Evolutionary conservation across 495 filamentous ascomycete species (phyloP).

Genomic region (Amniculicola lignicola): DNA sequence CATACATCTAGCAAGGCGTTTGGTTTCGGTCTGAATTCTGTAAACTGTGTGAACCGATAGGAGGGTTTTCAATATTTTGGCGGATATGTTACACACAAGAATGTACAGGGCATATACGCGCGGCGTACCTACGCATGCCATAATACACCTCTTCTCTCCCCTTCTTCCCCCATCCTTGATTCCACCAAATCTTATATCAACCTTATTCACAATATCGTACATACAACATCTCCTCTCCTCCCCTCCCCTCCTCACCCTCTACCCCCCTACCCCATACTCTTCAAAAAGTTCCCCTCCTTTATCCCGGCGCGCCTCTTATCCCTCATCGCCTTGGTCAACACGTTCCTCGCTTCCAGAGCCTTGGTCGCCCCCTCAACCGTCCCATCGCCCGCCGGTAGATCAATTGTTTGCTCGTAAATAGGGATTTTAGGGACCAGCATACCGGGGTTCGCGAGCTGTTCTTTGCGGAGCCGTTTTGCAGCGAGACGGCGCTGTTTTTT

Average conservation of each 20-base stretch:
- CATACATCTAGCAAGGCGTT: too few relatives aligned
- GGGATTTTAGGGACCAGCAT: conserved; percentile 71
- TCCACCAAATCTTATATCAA: too few relatives aligned
- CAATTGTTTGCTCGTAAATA: conserved; percentile 76
- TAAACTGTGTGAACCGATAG: too few relatives aligned
- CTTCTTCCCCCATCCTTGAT: too few relatives aligned
- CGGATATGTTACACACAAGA: too few relatives aligned
- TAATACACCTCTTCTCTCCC: background rate
- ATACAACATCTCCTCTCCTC: background rate
- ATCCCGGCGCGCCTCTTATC: conserved; percentile 72
- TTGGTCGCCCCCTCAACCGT: conserved; percentile 53
- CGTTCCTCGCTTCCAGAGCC: conserved; percentile 58
- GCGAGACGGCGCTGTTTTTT: conserved; percentile 70
- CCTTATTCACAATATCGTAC: background rate
- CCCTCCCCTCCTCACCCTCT: background rate
- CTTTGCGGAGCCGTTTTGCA: conserved; percentile 61
- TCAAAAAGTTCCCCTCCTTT: conserved; percentile 92
- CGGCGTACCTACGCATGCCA: too few relatives aligned
- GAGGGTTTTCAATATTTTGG: too few relatives aligned
- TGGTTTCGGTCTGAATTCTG: too few relatives aligned
- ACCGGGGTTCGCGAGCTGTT: conserved; percentile 62
- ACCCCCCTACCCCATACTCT: conserved; percentile 54
- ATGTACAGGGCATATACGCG: too few relatives aligned
- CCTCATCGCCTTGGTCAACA: conserved; percentile 67
- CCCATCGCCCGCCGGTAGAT: conserved; percentile 65